These are phyloP conservation scores for Tetrapisispora taiwanensis DNA, from an alignment of 805 yeast genomes.

Conservation along the genomic window DNA sequence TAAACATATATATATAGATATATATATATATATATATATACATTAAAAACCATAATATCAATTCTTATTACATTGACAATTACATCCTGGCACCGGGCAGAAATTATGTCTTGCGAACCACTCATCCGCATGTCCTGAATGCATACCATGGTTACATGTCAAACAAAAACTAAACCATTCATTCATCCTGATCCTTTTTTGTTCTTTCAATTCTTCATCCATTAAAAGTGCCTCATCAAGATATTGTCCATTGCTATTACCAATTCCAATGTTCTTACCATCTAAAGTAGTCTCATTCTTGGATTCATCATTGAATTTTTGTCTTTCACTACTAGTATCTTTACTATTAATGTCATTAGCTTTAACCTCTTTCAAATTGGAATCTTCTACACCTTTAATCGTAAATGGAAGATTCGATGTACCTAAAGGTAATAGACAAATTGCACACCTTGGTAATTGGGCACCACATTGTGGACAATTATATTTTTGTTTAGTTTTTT, in stretches of 20 bases:
- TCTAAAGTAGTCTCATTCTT: background rate
- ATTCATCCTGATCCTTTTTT: constrained; percentile 33
- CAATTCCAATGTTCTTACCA: background rate
- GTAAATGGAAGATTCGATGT: constrained; percentile 29
- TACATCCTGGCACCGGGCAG: constrained; percentile 93
- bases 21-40: too few relatives aligned
- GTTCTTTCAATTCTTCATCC: constrained; percentile 6
- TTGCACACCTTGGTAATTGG: constrained; percentile 82
- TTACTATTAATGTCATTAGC: background rate
- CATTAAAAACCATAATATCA: too few relatives aligned
- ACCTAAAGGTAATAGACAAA: constrained; percentile 75
- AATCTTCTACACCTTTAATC: constrained; percentile 18
- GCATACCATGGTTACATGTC: constrained; percentile 88
- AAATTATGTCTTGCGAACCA: constrained; percentile 84
- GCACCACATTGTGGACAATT: constrained; percentile 80
- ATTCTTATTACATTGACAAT: constrained; percentile 66
- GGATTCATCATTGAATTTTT: background rate
- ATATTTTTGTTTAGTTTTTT: constrained; percentile 14
- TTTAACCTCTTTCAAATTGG: background rate
- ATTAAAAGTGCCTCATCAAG: constrained; percentile 4
- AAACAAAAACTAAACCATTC: constrained; percentile 91
- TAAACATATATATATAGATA: too few relatives aligned
- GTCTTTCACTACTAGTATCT: background rate
- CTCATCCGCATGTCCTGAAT: constrained; percentile 89
- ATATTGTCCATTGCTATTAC: constrained; percentile 6